Conservation (phyloP, 2,329 filamentous ascomycete genomes). For the Macrophomina pseudophaseolina region DNA sequence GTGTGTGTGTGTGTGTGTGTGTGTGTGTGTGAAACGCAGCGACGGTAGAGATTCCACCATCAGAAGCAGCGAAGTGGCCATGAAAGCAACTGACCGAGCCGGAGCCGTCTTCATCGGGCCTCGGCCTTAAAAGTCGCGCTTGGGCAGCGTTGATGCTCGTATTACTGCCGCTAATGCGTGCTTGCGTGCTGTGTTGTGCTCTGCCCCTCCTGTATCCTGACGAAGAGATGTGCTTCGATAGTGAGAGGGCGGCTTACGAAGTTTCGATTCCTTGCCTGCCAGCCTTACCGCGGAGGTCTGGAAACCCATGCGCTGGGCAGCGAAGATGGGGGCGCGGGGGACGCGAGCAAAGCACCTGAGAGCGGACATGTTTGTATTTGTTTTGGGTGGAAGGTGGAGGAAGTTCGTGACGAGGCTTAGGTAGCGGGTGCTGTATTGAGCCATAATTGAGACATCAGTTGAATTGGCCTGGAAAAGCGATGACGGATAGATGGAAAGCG, state of each 20-base stretch:
- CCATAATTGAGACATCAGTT: not conserved
- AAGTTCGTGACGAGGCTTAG: too few relatives aligned
- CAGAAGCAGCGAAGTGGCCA: too few relatives aligned
- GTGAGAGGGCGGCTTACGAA: constrained; percentile 43
- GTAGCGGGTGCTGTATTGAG: constrained; percentile 32
- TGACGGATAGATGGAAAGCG: not conserved
- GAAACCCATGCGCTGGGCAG: constrained; percentile 44
- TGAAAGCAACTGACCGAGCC: too few relatives aligned
- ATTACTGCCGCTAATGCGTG: not conserved
- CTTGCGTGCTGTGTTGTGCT: not conserved
- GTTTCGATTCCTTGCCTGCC: constrained; percentile 51
- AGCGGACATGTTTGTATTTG: constrained; percentile 37
- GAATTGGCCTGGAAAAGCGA: not conserved
- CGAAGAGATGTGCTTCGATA: not conserved
- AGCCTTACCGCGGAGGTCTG: constrained; percentile 42
- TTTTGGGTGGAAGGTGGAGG: not conserved
- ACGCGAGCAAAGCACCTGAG: constrained; percentile 38
- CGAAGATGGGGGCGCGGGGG: constrained; percentile 36
- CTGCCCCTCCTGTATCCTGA: not conserved
- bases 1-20: too few relatives aligned
- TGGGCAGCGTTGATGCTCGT: not conserved
- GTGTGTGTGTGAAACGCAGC: too few relatives aligned
- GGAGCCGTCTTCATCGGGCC: too few relatives aligned
- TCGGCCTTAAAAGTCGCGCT: too few relatives aligned
- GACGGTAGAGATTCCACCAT: too few relatives aligned